Base-by-base conservation (phyloP, 371 early-diverging fungal genomes). In the Paraphysoderma sedebokerense region DNA sequence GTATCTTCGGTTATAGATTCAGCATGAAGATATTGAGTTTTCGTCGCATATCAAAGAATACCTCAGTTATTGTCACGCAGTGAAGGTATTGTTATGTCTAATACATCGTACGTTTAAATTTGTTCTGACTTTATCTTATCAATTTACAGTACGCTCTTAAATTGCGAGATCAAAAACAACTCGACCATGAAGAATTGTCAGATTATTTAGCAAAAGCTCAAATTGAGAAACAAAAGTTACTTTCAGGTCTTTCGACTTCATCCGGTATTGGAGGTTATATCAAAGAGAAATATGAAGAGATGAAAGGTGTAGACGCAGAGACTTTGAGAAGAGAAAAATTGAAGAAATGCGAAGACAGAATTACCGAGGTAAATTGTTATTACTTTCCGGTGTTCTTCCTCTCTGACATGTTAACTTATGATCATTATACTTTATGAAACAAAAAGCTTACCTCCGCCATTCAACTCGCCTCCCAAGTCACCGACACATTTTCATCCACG, bases 101-200 rank as follows among this genome's bases (percentile, higher is more conserved):
- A 38, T 23, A 36, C 17, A 11, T 17, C 29, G 17, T 6, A 26
- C 3, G 5, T 12, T 22, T n/a, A 48, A 27, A 13, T 7, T n/a
- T 4, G 2, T 39, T 19, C 57, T 55, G 36, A 20, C 53, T 5
- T 44, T 61, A 62, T 29, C 20, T 37, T n/a, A 27, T 22, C 27
- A 17, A 20, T 24, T 44, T 24, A 17, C 13, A n/a, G 23, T 12
- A 7, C 29, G 15, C 44, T 23, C 63, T 92, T 26, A 83, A 81
- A 51, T 52, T 79, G 38, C 69, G 92, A 12, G 93, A 92, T 61
- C 89, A 90, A 61, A 92, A 91, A 60, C 92, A 92, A 56, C 62
- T 90, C 5, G 93, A 92, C 63, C 79, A 73, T 61, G 92, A 92
- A 62, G 92, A 86, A 37, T 66, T 92, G 23, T 68, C 80, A 0